Evolutionary conservation across 177 flowering plant genomes (phyloP), one percentile per base, ranked within the genome.

Genomic region (Vitis hybrid): DNA sequence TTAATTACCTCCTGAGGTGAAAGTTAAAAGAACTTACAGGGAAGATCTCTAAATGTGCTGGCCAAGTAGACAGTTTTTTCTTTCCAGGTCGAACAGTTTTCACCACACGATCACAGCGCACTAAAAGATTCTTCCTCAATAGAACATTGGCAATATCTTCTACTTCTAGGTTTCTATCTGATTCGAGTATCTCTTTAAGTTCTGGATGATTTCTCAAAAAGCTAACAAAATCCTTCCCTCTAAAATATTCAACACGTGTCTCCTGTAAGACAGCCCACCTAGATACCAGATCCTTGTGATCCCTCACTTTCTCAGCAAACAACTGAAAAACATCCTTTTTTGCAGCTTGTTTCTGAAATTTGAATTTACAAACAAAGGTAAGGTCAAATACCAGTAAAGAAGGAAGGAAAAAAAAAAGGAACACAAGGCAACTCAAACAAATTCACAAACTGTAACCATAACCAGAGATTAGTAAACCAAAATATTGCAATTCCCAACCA

Each of bases 201-300:
- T 93, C 99, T 16, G 90, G 80, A 81, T 89, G 97, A 67, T 84
- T 88, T 68, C 67, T 90, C 84, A 95, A 70, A 72, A 95, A 93
- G 70, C 84, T 79, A 58, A 86, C 91, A 74, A 95, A 91, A 82
- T 86, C 93, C 79, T 91, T 95, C 65, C 99, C 99, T 69, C 98
- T 87, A 66, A 93, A 93, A 77, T 95, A 93, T 72, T 95, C 98
- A 45, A 95, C 96, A 18, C 99, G 89, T n/a, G 99, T 89, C 82
- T 95, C 98, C 83, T 93, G 96, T 74, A 95, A 82, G 53, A 95
- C 90, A 56, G 98, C 99, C 99, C 99, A 95, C 73, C 98, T 86
- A 67, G 99, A 95, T 68, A 71, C 93, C 76, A 95, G 75, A 52
- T 81, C 89, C 71, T 95, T 95, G 72, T 93, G 93, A 75, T 95